Conservation (phyloP, 2,329 filamentous ascomycete species). For the Juglanconis oblonga region DNA sequence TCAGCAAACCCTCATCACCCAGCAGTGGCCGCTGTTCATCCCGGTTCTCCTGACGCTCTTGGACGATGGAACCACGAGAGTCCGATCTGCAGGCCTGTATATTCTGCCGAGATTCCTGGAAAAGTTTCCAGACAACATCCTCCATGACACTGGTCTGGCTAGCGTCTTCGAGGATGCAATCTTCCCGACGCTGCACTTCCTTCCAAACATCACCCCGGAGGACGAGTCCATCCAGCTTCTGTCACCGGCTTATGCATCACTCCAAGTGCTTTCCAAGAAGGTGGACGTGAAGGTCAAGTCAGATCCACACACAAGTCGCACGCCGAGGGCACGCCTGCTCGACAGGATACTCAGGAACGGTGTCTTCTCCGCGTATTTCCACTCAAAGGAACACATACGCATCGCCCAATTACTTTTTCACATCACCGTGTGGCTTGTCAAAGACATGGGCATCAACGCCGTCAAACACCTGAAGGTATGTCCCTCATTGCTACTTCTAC, state of each 20-base stretch:
- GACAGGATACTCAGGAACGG: constrained; percentile 55
- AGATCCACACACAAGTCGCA: constrained; percentile 19
- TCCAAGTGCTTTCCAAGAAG: constrained; percentile 56
- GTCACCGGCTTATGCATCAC: constrained; percentile 60
- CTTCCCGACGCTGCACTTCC: constrained; percentile 68
- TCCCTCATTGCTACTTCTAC: constrained; percentile 21
- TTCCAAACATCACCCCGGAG: constrained; percentile 76
- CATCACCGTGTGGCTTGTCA: constrained; percentile 47
- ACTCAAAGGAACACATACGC: constrained; percentile 55
- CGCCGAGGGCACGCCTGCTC: constrained; percentile 38
- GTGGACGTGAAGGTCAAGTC: constrained; percentile 22
- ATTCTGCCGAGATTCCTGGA: constrained; percentile 54
- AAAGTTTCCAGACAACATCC: constrained; percentile 48
- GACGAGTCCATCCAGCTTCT: constrained; percentile 66
- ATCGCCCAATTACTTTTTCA: constrained; percentile 57
- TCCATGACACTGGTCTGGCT: constrained; percentile 62
- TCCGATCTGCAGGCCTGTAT: constrained; percentile 55
- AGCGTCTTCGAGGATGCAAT: constrained; percentile 67
- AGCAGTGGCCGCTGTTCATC: constrained; percentile 65
- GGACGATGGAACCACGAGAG: constrained; percentile 56
- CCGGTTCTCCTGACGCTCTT: constrained; percentile 68
- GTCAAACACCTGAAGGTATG: constrained; percentile 66
- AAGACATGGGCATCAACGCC: constrained; percentile 57
- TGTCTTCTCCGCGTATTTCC: constrained; percentile 51
- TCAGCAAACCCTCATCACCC: constrained; percentile 42